Conservation (phyloP, 495 filamentous ascomycete genomes). For the Talaromyces thailandensis region DNA sequence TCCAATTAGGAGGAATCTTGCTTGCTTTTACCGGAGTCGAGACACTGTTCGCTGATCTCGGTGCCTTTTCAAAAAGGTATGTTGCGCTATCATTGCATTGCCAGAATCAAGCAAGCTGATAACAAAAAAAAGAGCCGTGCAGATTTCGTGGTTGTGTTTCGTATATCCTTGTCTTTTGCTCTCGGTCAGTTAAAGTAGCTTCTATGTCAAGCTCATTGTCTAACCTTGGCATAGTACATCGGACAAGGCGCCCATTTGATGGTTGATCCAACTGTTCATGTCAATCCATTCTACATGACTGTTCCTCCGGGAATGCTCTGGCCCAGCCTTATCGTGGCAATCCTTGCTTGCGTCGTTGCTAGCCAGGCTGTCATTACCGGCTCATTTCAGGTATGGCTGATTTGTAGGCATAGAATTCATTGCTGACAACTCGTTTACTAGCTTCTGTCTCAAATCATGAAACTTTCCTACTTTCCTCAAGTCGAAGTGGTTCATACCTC, state of each 20-base stretch:
- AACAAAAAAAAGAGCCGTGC: slow-evolving; percentile 37
- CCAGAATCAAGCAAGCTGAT: background rate
- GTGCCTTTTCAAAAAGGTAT: slow-evolving; percentile 49
- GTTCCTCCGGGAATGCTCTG: slow-evolving; percentile 59
- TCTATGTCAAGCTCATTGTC: background rate
- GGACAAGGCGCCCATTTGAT: slow-evolving; percentile 69
- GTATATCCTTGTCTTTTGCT: slow-evolving; percentile 60
- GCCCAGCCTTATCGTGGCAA: slow-evolving; percentile 53
- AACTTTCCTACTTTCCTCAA: slow-evolving; percentile 65
- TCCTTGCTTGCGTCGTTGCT: slow-evolving; percentile 66
- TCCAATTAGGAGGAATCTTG: slow-evolving; percentile 57
- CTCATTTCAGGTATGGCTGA: slow-evolving; percentile 43
- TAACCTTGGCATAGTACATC: slow-evolving; percentile 35
- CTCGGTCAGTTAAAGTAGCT: slow-evolving; percentile 22
- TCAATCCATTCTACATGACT: slow-evolving; percentile 64
- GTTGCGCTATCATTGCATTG: slow-evolving; percentile 10
- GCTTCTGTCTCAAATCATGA: slow-evolving; percentile 65
- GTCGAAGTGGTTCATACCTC: slow-evolving; percentile 61
- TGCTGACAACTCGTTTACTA: slow-evolving; percentile 14
- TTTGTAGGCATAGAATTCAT: background rate
- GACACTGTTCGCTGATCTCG: slow-evolving; percentile 66
- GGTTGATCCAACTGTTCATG: slow-evolving; percentile 46
- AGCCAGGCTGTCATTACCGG: slow-evolving; percentile 70
- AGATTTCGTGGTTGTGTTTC: slow-evolving; percentile 55
- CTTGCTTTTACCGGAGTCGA: slow-evolving; percentile 69